Evolutionary conservation across 2,329 filamentous ascomycete genomes (phyloP), one percentile per base, ranked within the genome.

Genomic region (Cadophora malorum): DNA sequence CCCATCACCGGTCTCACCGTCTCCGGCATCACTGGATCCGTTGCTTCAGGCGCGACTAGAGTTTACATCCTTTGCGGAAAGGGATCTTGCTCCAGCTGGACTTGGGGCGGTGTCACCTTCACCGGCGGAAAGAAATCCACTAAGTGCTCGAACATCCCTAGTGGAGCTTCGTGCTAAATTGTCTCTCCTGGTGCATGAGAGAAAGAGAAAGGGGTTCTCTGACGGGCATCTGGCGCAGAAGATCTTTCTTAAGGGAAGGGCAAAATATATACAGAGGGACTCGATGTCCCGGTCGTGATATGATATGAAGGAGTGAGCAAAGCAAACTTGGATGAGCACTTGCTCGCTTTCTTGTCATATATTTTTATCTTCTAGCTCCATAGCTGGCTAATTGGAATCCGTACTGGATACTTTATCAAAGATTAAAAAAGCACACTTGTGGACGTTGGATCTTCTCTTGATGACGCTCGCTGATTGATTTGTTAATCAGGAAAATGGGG

Each of bases 1-100:
- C 84, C 83, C n/a, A 85, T 86, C 75, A 86, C 84, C 9, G 81
- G 79, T 21, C 70, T 87, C 4, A 82, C 79, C 2, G 74, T 86
- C 67, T 75, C 78, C 56, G 76, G 80, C 65, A 79, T 86, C 67
- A 79, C 73, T 2, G 84, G 84, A 33, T 73, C 72, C 7, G 83
- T 86, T 58, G 67, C 38, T 5, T 65, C 52, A 0, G 71, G 70
- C 8, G 82, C 74, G n/a, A 80, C 77, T 23, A 76, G 83, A 62
- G 76, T 86, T 70, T 84, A 84, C 73, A 84, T 88, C 66, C 81
- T 87, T 19, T 88, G 86, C 71, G 86, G 81, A 16, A 77, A 75
- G 50, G 84, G 82, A 38, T 79, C 80, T 65, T 86, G 84, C 77
- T 80, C 79, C 5, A 79, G 81, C 77, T 89, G 85, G 84, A 84